Evolutionary conservation across 768 basidiomycete genomes (phyloP).

Genomic region (Termitomyces bulborhizus): DNA sequence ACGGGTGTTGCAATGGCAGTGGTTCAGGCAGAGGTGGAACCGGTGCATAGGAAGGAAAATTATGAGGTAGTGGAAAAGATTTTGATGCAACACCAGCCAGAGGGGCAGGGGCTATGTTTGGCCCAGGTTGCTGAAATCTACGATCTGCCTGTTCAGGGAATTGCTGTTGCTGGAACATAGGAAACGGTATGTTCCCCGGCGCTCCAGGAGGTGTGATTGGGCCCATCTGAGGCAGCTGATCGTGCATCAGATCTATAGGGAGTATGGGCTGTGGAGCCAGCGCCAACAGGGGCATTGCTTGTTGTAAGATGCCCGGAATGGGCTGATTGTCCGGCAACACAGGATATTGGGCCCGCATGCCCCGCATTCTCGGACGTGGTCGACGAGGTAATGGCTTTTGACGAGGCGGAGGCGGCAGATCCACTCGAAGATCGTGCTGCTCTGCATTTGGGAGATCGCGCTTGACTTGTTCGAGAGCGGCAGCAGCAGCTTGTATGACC

Average conservation of each 20-base stretch:
- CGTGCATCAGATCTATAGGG: neutral
- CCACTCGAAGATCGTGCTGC: slow-evolving; percentile 43
- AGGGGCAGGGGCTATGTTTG: neutral
- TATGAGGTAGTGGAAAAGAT: too few relatives aligned
- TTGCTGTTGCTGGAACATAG: neutral
- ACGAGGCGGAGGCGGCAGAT: slow-evolving; percentile 32
- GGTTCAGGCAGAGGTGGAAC: neutral
- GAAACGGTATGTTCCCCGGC: neutral
- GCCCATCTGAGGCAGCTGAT: neutral
- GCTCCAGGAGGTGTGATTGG: neutral
- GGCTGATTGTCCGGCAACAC: neutral
- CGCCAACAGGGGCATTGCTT: neutral
- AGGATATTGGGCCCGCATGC: neutral
- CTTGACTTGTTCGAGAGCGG: slow-evolving; percentile 45
- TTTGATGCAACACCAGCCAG: neutral
- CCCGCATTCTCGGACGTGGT: neutral
- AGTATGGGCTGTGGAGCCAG: neutral
- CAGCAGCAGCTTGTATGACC: slow-evolving; percentile 53
- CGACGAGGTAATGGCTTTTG: neutral
- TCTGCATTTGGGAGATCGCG: slow-evolving; percentile 46
- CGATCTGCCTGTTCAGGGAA: neutral
- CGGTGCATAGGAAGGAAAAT: neutral
- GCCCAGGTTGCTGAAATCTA: neutral
- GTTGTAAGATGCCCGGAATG: neutral
- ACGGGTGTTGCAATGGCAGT: neutral